Percentiles rank a stretch among this genome's conserved stretches.
Evolutionary conservation across 495 filamentous ascomycete species (phyloP).

Genomic region (Aspergillus indologenus): DNA sequence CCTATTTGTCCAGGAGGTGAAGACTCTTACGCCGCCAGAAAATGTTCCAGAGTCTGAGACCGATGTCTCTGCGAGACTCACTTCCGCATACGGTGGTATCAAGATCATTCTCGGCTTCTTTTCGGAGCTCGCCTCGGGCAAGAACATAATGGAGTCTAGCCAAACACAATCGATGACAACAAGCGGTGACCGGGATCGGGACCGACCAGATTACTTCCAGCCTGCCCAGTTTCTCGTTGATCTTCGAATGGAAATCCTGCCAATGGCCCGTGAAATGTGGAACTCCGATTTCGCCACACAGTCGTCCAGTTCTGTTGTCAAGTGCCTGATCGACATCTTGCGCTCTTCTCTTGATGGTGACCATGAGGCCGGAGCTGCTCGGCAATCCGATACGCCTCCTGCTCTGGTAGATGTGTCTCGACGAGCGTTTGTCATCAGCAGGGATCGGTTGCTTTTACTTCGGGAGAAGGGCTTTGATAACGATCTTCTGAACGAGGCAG

Average conservation of each 20-base stretch:
- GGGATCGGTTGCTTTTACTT: slow-evolving; percentile 42
- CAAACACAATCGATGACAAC: slow-evolving; percentile 59
- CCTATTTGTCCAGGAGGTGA: slow-evolving; percentile 68
- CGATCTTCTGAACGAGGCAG: slow-evolving; percentile 69
- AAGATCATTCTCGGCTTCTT: slow-evolving; percentile 85
- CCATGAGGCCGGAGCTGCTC: slow-evolving; percentile 64
- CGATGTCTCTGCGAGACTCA: slow-evolving; percentile 47
- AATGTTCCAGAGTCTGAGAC: slow-evolving; percentile 38
- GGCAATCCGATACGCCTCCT: slow-evolving; percentile 53
- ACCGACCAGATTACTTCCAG: slow-evolving; percentile 64
- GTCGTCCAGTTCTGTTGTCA: slow-evolving; percentile 67
- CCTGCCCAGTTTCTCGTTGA: slow-evolving; percentile 82
- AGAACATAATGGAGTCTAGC: slow-evolving; percentile 71
- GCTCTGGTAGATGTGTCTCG: slow-evolving; percentile 30
- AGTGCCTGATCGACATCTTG: slow-evolving; percentile 79
- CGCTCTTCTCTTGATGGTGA: slow-evolving; percentile 75
- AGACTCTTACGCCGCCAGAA: slow-evolving; percentile 37
- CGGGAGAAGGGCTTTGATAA: slow-evolving; percentile 48
- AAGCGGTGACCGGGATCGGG: slow-evolving; percentile 53
- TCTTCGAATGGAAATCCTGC: slow-evolving; percentile 77
- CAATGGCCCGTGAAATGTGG: slow-evolving; percentile 77
- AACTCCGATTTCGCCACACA: slow-evolving; percentile 67
- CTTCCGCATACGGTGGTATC: slow-evolving; percentile 64
- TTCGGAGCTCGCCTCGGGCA: slow-evolving; percentile 67
- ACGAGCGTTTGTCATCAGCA: slow-evolving; percentile 47